Percentiles rank a stretch among this genome's conserved stretches.
These are phyloP conservation scores for Camelina neglecta DNA, from an alignment of 345 rosid species.

Conservation along the genomic window DNA sequence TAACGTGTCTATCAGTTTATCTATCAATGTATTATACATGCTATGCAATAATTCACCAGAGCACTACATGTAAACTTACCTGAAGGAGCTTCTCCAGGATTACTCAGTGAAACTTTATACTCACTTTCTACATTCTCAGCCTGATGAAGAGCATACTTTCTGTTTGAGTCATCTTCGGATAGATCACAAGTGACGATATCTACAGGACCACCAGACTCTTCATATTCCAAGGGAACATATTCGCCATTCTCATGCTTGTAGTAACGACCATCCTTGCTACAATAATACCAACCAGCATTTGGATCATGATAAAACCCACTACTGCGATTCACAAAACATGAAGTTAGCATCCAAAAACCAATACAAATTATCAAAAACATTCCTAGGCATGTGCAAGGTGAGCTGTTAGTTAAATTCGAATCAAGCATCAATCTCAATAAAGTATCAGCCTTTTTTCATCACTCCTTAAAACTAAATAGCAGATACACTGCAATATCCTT, in stretches of 20 bases:
- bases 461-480: background rate
- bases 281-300: slow-evolving; percentile 87
- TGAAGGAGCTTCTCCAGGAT: slow-evolving; percentile 19
- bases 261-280: slow-evolving; percentile 73
- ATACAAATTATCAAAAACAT: background rate
- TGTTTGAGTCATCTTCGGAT: slow-evolving; percentile 41
- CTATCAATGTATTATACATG: background rate
- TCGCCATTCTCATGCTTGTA: slow-evolving; percentile 82
- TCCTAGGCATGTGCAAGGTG: background rate
- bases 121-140: slow-evolving; percentile 36
- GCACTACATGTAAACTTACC: slow-evolving; percentile 23
- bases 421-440: background rate
- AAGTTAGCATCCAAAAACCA: slow-evolving; percentile 32
- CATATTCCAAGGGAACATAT: slow-evolving; percentile 59
- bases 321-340: slow-evolving; percentile 48
- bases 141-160: slow-evolving; percentile 16
- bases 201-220: slow-evolving; percentile 38
- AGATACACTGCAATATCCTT: background rate
- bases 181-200: slow-evolving; percentile 35
- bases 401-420: background rate
- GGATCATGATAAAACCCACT: slow-evolving; percentile 92
- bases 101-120: slow-evolving; percentile 30
- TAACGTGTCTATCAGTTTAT: slow-evolving; percentile 15
- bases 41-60: background rate
- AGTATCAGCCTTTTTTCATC: background rate